Evolutionary conservation across 1,139 yeast genomes (phyloP).

Genomic region (Nakaseomyces delphensis): DNA sequence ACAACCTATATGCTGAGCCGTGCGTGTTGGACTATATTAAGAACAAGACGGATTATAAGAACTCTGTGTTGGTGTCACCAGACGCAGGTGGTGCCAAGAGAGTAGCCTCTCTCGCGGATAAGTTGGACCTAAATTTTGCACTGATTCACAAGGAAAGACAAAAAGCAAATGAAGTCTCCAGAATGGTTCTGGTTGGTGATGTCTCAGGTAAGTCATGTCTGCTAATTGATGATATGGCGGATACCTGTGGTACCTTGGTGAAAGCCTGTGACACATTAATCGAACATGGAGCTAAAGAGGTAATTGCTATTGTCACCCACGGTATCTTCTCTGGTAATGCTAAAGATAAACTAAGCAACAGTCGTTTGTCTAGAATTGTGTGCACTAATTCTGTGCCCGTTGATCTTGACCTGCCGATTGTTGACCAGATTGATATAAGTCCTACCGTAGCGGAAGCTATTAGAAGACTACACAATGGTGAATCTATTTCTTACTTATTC

Average conservation of each 20-base stretch:
- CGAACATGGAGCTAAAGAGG: slow-evolving; percentile 66
- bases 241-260: slow-evolving; percentile 73
- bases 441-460: slow-evolving; percentile 72
- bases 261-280: slow-evolving; percentile 51
- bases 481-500: slow-evolving; percentile 68
- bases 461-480: slow-evolving; percentile 76
- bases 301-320: slow-evolving; percentile 70
- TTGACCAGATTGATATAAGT: slow-evolving; percentile 63
- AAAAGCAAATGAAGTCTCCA: slow-evolving; percentile 66
- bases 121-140: slow-evolving; percentile 67
- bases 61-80: slow-evolving; percentile 74
- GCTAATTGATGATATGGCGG: slow-evolving; percentile 76
- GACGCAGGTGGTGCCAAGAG: slow-evolving; percentile 86
- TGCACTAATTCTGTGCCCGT: slow-evolving; percentile 75
- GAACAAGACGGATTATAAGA: slow-evolving; percentile 41
- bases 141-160: slow-evolving; percentile 77
- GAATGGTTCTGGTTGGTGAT: slow-evolving; percentile 77
- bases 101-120: slow-evolving; percentile 72
- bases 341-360: slow-evolving; percentile 48
- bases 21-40: slow-evolving; percentile 60
- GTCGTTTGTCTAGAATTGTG: slow-evolving; percentile 53
- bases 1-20: slow-evolving; percentile 75
- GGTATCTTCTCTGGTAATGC: slow-evolving; percentile 73
- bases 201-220: slow-evolving; percentile 62
- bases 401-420: slow-evolving; percentile 48